Base-by-base conservation (phyloP, 2,329 filamentous ascomycete genomes). In the Penicillium sp. region DNA sequence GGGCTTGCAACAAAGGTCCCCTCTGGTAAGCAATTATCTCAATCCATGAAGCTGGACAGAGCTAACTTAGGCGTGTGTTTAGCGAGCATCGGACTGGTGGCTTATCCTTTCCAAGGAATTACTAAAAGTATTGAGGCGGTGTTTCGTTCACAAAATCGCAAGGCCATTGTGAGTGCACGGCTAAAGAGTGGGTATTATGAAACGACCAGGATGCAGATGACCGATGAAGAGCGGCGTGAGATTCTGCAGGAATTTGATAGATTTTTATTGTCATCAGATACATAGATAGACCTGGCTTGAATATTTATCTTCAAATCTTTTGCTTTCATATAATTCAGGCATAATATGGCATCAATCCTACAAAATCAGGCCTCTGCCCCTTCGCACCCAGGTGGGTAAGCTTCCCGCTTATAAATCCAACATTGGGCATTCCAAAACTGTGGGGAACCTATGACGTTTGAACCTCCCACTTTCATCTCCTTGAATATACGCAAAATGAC, bases 51-150 rank as follows among this genome's bases (percentile, higher is more conserved):
- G 9, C 8, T 7, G 13, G 46, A 47, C 39, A 57, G 0, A 25
- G 27, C 38, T 46, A 7, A 25, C 19, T 6, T 29, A 9, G 2
- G n/a, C 33, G 1, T 45, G 2, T 21, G 1, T 44, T 13, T 36
- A 66, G 64, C 64, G 40, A 61, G 60, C 4, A 63, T 67, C 27
- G 63, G 63, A 8, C n/a, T 67, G 7, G 55, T 59, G 33, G 65
- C 63, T 7, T 67, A 67, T 57, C 65, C 65, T 4, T 65, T 64
- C 5, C 62, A 67, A 41, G 65, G 65, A 13, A 62, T 67, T n/a
- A 53, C 60, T 4, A 63, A 60, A 38, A 67, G 65, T 23, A 63
- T 67, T 3, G 65, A 67, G 45, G 47, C 57, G 8, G 55, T 55
- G 3, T 65, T 67, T 23, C 41, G 63, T 39, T 60, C 60, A 1